phyloP scores from a whole-genome alignment of 2,329 filamentous ascomycete genomes.

The Cladophialophora exuberans region DNA sequence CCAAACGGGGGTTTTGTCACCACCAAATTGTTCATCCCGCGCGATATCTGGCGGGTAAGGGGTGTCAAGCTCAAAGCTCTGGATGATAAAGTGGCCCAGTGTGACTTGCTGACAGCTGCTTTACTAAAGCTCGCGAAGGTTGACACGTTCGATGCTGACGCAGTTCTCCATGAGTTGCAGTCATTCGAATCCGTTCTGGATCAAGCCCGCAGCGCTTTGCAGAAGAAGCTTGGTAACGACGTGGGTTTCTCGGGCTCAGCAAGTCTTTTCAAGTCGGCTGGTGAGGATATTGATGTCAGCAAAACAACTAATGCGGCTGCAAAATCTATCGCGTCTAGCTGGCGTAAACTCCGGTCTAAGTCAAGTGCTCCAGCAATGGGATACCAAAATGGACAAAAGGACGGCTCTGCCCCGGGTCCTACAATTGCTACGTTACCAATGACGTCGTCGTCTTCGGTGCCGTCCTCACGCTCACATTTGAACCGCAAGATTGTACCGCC shows the following conservation, averaged over 20 bases:
- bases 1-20: constrained; percentile 91
- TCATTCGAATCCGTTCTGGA: constrained; percentile 82
- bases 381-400: constrained; percentile 38
- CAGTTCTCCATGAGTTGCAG: constrained; percentile 93
- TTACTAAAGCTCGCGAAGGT: constrained; percentile 80
- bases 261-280: constrained; percentile 71
- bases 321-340: constrained; percentile 81
- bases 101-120: constrained; percentile 87
- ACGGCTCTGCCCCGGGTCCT: constrained; percentile 54
- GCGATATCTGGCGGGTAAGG: constrained; percentile 91
- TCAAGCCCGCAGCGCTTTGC: constrained; percentile 74
- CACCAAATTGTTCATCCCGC: constrained; percentile 86
- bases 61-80: constrained; percentile 88
- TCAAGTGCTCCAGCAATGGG: constrained; percentile 58
- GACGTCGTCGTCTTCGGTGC: constrained; percentile 62
- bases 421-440: constrained; percentile 78
- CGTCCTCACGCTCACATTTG: constrained; percentile 62
- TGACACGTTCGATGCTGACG: constrained; percentile 87
- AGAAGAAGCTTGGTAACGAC: constrained; percentile 88
- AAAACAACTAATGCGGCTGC: constrained; percentile 64
- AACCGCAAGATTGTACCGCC: constrained; percentile 55
- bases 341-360: constrained; percentile 88
- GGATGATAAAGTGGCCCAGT: constrained; percentile 92
- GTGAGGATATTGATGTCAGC: constrained; percentile 52
- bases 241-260: constrained; percentile 79